Percentiles rank a stretch among this genome's conserved stretches.
These are phyloP conservation scores for Kondoa malvinella DNA, from an alignment of 768 basidiomycete species.

Conservation along the genomic window DNA sequence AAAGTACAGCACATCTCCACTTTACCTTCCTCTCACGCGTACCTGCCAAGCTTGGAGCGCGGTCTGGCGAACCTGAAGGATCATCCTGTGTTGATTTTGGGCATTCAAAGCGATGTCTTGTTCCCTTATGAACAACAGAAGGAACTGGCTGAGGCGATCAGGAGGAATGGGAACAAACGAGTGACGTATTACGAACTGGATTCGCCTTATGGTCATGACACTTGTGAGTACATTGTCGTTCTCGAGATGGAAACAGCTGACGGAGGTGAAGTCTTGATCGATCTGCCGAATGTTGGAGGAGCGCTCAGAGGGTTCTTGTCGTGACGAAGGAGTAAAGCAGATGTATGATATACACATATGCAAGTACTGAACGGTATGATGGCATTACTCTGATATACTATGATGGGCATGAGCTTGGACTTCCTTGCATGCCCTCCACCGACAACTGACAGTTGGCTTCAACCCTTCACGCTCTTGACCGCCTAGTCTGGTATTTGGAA, in stretches of 20 bases:
- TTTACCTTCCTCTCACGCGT: conserved; percentile 27
- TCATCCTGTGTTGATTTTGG: conserved; percentile 70
- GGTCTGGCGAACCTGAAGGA: conserved; percentile 58
- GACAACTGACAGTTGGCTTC: too few species aligned
- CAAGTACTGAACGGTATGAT: too few species aligned
- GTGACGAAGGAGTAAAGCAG: neutral
- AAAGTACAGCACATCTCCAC: conserved; percentile 30
- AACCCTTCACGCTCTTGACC: too few species aligned
- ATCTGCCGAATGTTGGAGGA: conserved; percentile 5
- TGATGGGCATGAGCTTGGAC: too few species aligned
- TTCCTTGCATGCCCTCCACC: too few species aligned
- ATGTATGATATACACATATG: neutral
- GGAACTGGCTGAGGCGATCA: conserved; percentile 78
- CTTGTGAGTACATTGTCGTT: neutral
- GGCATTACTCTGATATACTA: too few species aligned
- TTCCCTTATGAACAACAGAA: conserved; percentile 96
- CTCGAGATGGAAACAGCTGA: neutral
- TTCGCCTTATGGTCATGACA: conserved; percentile 96
- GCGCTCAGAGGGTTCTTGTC: conserved; percentile 2
- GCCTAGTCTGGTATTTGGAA: too few species aligned
- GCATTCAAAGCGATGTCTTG: conserved; percentile 89
- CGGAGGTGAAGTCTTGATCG: conserved; percentile 11
- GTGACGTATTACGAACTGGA: conserved; percentile 96
- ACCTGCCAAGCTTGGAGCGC: conserved; percentile 40
- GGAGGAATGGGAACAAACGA: conserved; percentile 67